Evolutionary conservation across 2,329 filamentous ascomycete genomes (phyloP).

Genomic region (Cordyceps farinosa): DNA sequence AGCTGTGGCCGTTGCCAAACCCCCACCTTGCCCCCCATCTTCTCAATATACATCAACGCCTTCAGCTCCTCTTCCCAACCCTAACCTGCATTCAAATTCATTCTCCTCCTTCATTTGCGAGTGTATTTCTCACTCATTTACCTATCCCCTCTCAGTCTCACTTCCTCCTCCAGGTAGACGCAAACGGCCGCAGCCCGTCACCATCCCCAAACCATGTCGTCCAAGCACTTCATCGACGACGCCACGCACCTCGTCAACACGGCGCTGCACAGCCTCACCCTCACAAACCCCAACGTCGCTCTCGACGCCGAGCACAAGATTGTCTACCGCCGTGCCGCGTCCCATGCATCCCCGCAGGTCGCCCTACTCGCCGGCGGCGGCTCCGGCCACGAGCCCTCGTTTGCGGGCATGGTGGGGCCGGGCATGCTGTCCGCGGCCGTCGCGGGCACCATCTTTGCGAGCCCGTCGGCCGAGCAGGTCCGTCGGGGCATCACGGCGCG

Average conservation of each 20-base stretch:
- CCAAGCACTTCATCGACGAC: slow-evolving; percentile 88
- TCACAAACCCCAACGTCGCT: slow-evolving; percentile 79
- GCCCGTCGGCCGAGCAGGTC: slow-evolving; percentile 78
- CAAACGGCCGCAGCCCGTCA: neutral
- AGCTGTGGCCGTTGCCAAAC: neutral
- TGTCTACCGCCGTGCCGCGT: slow-evolving; percentile 66
- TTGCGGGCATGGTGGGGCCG: slow-evolving; percentile 77
- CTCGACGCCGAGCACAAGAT: slow-evolving; percentile 80
- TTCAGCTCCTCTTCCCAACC: slow-evolving; percentile 2
- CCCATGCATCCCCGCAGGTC: slow-evolving; percentile 56
- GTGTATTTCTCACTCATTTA: neutral
- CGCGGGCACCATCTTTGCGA: slow-evolving; percentile 83
- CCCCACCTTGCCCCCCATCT: slow-evolving; percentile 19
- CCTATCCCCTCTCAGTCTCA: neutral
- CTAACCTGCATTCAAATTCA: neutral
- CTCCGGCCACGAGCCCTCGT: slow-evolving; percentile 85
- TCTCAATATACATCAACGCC: neutral
- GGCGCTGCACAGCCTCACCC: slow-evolving; percentile 72
- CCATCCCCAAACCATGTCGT: slow-evolving; percentile 39
- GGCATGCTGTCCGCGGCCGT: slow-evolving; percentile 79
- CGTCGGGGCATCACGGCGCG: slow-evolving; percentile 69
- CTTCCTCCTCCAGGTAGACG: neutral
- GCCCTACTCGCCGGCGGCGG: slow-evolving; percentile 86
- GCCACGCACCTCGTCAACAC: slow-evolving; percentile 72
- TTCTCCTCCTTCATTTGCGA: neutral